phyloP scores from a whole-genome alignment of 208 protist species.

The Trypanosoma brucei region DNA sequence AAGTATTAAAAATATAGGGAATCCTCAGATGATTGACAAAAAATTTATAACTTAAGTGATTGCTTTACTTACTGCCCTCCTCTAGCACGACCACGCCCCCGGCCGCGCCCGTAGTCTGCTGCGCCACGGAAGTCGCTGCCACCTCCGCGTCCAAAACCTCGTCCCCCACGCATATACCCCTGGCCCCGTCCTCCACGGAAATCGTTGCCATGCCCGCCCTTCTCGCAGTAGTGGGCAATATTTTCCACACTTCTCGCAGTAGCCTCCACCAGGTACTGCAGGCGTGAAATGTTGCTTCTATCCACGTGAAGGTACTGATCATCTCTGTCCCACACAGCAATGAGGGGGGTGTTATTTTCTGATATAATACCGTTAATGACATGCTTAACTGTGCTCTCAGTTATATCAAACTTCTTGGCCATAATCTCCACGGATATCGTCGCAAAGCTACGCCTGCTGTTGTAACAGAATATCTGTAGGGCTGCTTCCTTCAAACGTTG shows the following conservation, averaged over 20 bases:
- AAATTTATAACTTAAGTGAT: not conserved
- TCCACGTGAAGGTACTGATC: slow-evolving; percentile 79
- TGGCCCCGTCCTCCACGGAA: slow-evolving; percentile 25
- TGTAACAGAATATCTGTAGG: slow-evolving; percentile 74
- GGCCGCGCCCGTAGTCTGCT: no score
- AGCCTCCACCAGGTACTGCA: slow-evolving; percentile 80
- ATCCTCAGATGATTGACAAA: not conserved
- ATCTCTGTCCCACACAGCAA: slow-evolving; percentile 84
- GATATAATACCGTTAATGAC: slow-evolving; percentile 71
- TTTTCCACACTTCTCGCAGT: slow-evolving; percentile 55
- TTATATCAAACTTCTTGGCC: slow-evolving; percentile 73
- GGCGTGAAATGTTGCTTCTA: slow-evolving; percentile 69
- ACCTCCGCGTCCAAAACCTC: slow-evolving; percentile 16
- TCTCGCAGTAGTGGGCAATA: slow-evolving; percentile 63
- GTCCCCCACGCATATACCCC: not conserved
- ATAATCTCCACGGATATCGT: slow-evolving; percentile 74
- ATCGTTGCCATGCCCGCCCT: slow-evolving; percentile 36
- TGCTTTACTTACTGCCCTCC: not conserved
- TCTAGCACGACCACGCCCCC: not conserved
- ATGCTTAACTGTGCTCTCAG: slow-evolving; percentile 47
- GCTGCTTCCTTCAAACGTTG: slow-evolving; percentile 65
- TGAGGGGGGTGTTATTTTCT: slow-evolving; percentile 59
- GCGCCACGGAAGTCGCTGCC: not conserved
- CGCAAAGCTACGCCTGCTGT: slow-evolving; percentile 71
- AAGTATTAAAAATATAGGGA: no score